Conservation (phyloP, 176 grass and related monocot species). For the Thalia dealbata region DNA sequence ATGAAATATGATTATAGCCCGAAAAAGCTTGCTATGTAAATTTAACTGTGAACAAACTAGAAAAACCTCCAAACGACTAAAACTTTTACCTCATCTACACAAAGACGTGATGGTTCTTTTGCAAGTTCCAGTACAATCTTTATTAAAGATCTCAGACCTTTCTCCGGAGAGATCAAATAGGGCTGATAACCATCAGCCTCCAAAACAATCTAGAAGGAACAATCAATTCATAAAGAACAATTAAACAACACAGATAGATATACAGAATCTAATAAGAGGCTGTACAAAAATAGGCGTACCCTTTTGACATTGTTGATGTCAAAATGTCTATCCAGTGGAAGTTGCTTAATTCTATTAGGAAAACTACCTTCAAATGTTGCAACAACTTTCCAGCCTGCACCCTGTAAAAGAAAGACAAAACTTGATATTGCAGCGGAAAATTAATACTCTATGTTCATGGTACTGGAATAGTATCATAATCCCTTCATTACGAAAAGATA, state of each 20-base stretch:
- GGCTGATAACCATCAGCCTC: constrained; percentile 86
- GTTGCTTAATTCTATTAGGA: constrained; percentile 69
- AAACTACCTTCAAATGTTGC: constrained; percentile 79
- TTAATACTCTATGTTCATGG: too few species aligned
- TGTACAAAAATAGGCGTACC: constrained; percentile 36
- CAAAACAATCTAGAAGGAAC: constrained; percentile 54
- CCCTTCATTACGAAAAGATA: too few species aligned
- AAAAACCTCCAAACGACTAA: background rate
- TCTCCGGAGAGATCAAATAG: constrained; percentile 79
- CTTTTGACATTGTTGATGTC: constrained; percentile 95
- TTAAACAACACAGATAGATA: background rate
- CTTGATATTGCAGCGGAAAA: background rate
- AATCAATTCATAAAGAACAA: background rate
- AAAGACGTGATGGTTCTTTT: constrained; percentile 67
- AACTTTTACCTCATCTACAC: constrained; percentile 70
- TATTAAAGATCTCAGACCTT: constrained; percentile 69
- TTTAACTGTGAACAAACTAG: background rate
- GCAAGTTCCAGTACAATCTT: constrained; percentile 67
- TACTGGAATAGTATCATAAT: too few species aligned
- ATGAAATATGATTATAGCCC: background rate
- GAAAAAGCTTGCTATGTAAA: background rate
- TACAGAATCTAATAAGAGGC: background rate
- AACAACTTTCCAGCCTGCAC: constrained; percentile 74
- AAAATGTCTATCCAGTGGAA: constrained; percentile 75
- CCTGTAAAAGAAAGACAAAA: constrained; percentile 17